phyloP scores from a whole-genome alignment of 192 early-diverging fungal genomes.

The Coemansia sp. region DNA sequence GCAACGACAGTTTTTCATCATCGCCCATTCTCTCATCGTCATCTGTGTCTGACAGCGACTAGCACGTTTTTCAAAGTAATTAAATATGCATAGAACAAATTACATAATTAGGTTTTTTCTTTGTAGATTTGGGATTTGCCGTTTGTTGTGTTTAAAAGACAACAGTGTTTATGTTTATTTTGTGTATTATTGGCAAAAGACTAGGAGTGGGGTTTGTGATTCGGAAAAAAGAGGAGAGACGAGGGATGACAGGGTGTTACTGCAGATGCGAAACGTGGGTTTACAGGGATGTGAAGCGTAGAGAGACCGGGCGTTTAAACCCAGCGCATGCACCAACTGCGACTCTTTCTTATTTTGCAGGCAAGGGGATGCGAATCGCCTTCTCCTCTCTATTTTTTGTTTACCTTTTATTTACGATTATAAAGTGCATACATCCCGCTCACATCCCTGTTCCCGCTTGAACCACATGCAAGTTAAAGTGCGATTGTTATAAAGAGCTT shows the following conservation, averaged over 20 bases:
- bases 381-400: neutral
- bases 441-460: neutral
- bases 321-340: neutral
- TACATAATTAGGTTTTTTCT: neutral
- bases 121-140: neutral
- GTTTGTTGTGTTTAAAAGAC: neutral
- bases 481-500: neutral
- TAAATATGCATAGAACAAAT: neutral
- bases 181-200: neutral
- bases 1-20: neutral
- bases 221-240: neutral
- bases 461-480: neutral
- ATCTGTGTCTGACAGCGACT: neutral
- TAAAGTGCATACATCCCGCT: neutral
- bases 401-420: conserved; percentile 2
- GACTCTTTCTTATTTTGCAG: neutral
- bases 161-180: neutral
- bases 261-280: conserved; percentile 1
- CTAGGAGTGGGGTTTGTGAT: neutral
- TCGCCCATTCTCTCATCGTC: conserved; percentile 1
- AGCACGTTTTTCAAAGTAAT: neutral
- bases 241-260: neutral
- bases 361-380: neutral
- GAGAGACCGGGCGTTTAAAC: neutral
- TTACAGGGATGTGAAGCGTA: neutral